These are phyloP conservation scores for Vitis vinifera DNA, from an alignment of 164 flowering plant genomes.

Conservation along the genomic window ASM3070453v1 NC_081810.1:8848001-8848500, in stretches of 20 bases:
- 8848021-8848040: not conserved
- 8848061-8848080: constrained; percentile 9
- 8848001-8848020: constrained; percentile 3
- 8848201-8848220: constrained; percentile 1
- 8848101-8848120: not conserved
- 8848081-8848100: constrained; percentile 4
- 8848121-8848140: not conserved
- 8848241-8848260: constrained; percentile 8
- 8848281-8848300: constrained; percentile 52
- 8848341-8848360: constrained; percentile 79
- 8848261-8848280: constrained; percentile 27
- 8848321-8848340: constrained; percentile 22
- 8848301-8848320: constrained; percentile 22
- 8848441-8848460: constrained; percentile 59
- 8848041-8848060: constrained; percentile 4
- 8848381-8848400: constrained; percentile 62
- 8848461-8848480: constrained; percentile 34
- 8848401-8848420: constrained; percentile 65
- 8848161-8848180: constrained; percentile 12
- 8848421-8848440: constrained; percentile 73
- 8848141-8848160: not conserved
- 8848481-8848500: constrained; percentile 36
- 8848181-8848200: constrained; percentile 26
- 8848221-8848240: constrained; percentile 4
- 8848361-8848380: constrained; percentile 78